These are phyloP conservation scores for Triticum aestivum DNA, from an alignment of 176 grass and related monocot species.

Conservation along the genomic window IWGSC_CS_RefSeq_v2.1 NC_057801.1:684615540-684616039, in stretches of 20 bases:
- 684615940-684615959: constrained; percentile 61
- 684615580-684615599: constrained; percentile 9
- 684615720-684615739: neutral
- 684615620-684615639: neutral
- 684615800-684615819: constrained; percentile 22
- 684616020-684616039: constrained; percentile 68
- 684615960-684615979: constrained; percentile 41
- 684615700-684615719: neutral
- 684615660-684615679: neutral
- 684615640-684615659: neutral
- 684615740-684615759: neutral
- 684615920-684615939: constrained; percentile 51
- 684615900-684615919: constrained; percentile 56
- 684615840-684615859: constrained; percentile 56
- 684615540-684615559: neutral
- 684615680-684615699: constrained; percentile 1
- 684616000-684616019: constrained; percentile 71
- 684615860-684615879: constrained; percentile 48
- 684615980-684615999: constrained; percentile 58
- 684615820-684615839: constrained; percentile 83
- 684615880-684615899: constrained; percentile 82
- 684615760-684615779: neutral
- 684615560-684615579: neutral
- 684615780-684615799: constrained; percentile 12
- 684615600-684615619: neutral